These are phyloP conservation scores for Nyssa sinensis DNA, from an alignment of 148 eudicot species.

Conservation along the genomic window DNA sequence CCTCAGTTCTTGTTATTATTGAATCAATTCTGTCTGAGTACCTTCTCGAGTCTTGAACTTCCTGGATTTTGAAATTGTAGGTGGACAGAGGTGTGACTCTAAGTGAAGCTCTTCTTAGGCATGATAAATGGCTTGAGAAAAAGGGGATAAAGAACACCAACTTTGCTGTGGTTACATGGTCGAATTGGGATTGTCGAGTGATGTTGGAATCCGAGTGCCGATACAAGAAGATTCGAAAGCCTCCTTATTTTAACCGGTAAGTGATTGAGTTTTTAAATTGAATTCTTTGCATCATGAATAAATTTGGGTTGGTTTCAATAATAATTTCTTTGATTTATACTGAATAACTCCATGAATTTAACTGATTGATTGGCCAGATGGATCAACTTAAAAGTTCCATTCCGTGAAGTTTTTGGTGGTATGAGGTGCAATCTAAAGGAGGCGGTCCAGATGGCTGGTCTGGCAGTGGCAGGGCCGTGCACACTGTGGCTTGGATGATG, in stretches of 20 bases:
- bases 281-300: not conserved
- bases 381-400: conserved; percentile 85
- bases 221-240: conserved; percentile 77
- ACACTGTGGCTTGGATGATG: conserved; percentile 94
- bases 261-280: conserved; percentile 7
- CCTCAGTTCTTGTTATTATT: not conserved
- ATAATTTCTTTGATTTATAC: not conserved
- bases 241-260: conserved; percentile 81
- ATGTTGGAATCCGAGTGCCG: conserved; percentile 98
- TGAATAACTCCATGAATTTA: not conserved
- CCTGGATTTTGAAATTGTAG: conserved; percentile 32
- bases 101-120: conserved; percentile 80
- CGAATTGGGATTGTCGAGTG: conserved; percentile 92
- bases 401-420: conserved; percentile 54
- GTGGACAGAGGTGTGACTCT: conserved; percentile 87
- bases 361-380: conserved; percentile 49
- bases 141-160: conserved; percentile 74
- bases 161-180: conserved; percentile 95
- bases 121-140: conserved; percentile 94
- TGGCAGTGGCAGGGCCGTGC: conserved; percentile 92
- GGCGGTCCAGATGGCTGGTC: conserved; percentile 83
- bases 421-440: conserved; percentile 70
- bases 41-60: not conserved
- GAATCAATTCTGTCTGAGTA: not conserved
- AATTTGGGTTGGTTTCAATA: not conserved